Conservation (phyloP, 2,329 filamentous ascomycete genomes). For the Diaporthe nobilis region DNA sequence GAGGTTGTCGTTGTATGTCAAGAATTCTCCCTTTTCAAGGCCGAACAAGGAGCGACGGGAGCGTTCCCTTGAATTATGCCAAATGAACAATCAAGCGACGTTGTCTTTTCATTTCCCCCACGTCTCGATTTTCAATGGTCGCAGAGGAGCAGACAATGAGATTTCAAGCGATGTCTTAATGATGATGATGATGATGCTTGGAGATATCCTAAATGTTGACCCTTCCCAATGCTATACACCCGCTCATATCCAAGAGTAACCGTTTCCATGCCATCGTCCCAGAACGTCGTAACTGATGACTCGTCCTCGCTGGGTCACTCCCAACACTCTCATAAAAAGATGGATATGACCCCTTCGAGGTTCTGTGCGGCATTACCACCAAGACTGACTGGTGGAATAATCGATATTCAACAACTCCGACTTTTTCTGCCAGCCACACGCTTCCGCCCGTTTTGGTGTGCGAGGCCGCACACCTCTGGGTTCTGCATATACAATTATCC, state of each 20-base stretch:
- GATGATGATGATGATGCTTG: slow-evolving; percentile 15
- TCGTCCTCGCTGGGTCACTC: slow-evolving; percentile 10
- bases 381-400: neutral
- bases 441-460: neutral
- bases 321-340: neutral
- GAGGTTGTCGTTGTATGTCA: slow-evolving; percentile 22
- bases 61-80: neutral
- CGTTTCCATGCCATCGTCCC: slow-evolving; percentile 23
- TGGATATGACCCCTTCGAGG: neutral
- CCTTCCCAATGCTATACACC: slow-evolving; percentile 34
- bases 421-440: neutral
- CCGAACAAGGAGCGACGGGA: slow-evolving; percentile 28
- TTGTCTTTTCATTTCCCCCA: neutral
- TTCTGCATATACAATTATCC: slow-evolving; percentile 19
- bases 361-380: neutral
- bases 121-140: neutral
- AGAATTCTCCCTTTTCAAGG: neutral
- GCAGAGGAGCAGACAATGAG: neutral
- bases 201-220: slow-evolving; percentile 22
- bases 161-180: neutral
- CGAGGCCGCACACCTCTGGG: neutral
- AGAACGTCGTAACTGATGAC: neutral
- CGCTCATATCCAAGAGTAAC: slow-evolving; percentile 26
- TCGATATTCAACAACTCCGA: neutral
- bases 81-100: slow-evolving; percentile 21